Evolutionary conservation across 495 filamentous ascomycete genomes (phyloP), one percentile per base, ranked within the genome.

Genomic region (Extremus antarcticus): DNA sequence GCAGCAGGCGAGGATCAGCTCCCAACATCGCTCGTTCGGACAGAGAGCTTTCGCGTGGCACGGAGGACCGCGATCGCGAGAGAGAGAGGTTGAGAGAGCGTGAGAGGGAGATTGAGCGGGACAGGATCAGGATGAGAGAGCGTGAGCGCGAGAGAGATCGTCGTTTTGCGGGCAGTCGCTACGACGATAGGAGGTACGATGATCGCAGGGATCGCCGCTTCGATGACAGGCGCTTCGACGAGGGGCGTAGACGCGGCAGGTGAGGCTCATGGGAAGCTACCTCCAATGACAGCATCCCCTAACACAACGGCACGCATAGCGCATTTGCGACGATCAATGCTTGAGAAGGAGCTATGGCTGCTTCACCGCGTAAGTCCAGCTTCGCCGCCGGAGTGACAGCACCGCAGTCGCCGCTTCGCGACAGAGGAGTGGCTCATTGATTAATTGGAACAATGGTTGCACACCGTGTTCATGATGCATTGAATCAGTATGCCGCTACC

Each of bases 141-240:
- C 2, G 25, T 40, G 54, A 45, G 46, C 35, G 48, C 1, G 54
- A 57, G 1, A 51, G 54, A 22, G 51, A 45, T 2, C n/a, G 56
- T 20, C 24, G 46, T 7, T 29, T 40, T 15, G 56, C 54, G 7
- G 19, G 56, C 15, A 19, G 53, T 17, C 48, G 58, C 53, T 60
- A 52, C 25, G 58, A 56, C 10, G 58, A 60, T 19, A 25, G 53
- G 19, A 47, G 58, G 43, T 60, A 56, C 24, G 58, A 60, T 2
- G 58, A 60, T 9, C 48, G 56, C 51, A 23, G 40, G 8, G 20
- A 25, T 11, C 16, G 56, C 43, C 54, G 56, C 13, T 59, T 53
- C 22, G 58, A 56, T 7, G 41, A 45, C 41, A n/a, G 41, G n/a
- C 41, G 41, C 8, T 45, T 17, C n/a, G 41, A 45, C 41, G 41